Percentiles rank a stretch among this genome's conserved stretches.
phyloP scores from a whole-genome alignment of 2,329 filamentous ascomycete species.

The Colletotrichum sp. region DNA sequence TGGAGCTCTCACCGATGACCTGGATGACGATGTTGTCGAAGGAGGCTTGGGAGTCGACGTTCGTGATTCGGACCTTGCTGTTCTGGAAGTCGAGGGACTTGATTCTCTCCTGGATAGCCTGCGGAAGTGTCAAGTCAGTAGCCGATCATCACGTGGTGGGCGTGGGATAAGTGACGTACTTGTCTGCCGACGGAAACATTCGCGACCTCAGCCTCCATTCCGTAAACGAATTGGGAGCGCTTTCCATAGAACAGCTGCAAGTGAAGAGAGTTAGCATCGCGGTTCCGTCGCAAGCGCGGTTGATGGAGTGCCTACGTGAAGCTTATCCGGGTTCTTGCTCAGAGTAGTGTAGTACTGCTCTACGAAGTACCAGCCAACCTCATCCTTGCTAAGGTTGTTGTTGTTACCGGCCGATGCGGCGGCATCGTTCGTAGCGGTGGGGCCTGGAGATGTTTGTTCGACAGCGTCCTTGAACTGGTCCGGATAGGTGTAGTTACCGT shows the following conservation, averaged over 20 bases:
- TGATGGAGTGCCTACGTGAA: slow-evolving; percentile 65
- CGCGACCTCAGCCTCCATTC: slow-evolving; percentile 87
- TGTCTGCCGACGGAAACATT: slow-evolving; percentile 85
- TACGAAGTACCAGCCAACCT: slow-evolving; percentile 99
- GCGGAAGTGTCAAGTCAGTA: neutral
- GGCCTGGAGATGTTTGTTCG: slow-evolving; percentile 43
- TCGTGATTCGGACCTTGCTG: slow-evolving; percentile 97
- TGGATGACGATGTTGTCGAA: slow-evolving; percentile 95
- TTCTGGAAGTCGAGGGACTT: slow-evolving; percentile 93
- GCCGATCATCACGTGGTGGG: slow-evolving; percentile 10
- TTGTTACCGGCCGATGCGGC: slow-evolving; percentile 34
- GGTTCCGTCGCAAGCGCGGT: neutral
- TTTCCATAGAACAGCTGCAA: slow-evolving; percentile 92
- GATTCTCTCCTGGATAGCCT: slow-evolving; percentile 95
- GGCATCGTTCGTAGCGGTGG: slow-evolving; percentile 37
- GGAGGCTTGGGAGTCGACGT: slow-evolving; percentile 95
- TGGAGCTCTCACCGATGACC: slow-evolving; percentile 97
- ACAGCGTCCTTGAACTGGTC: slow-evolving; percentile 43
- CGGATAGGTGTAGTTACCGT: slow-evolving; percentile 56
- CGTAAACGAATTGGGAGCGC: slow-evolving; percentile 92
- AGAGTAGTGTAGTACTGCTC: slow-evolving; percentile 99
- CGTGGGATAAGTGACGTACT: slow-evolving; percentile 57
- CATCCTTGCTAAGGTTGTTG: slow-evolving; percentile 75
- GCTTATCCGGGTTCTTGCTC: slow-evolving; percentile 91
- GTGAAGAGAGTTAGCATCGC: neutral